Evolutionary conservation across 495 filamentous ascomycete genomes (phyloP).

Genomic region (Hyaloscypha hepaticicola): DNA sequence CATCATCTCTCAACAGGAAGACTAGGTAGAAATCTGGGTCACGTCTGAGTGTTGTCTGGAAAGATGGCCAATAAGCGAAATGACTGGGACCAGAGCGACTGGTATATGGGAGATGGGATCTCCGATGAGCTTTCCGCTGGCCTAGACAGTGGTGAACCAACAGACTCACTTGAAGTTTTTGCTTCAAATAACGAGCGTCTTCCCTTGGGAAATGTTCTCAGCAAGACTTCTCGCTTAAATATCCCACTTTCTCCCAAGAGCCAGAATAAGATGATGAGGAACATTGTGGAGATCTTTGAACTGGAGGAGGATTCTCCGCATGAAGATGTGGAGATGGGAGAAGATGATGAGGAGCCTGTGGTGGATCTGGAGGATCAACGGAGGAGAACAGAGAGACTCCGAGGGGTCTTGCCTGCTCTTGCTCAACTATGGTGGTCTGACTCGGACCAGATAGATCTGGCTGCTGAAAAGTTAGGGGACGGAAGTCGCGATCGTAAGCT

Average conservation of each 20-base stretch:
- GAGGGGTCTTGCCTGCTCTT: constrained; percentile 30
- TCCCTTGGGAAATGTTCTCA: not conserved
- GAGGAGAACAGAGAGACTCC: constrained; percentile 30
- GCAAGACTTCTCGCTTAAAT: not conserved
- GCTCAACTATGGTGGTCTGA: constrained; percentile 37
- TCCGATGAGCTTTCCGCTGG: constrained; percentile 5
- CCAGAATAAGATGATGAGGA: constrained; percentile 15
- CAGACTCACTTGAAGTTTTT: not conserved
- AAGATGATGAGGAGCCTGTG: constrained; percentile 22
- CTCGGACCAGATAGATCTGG: constrained; percentile 43
- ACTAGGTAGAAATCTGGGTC: not conserved
- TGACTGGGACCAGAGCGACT: not conserved
- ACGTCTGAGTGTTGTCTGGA: not conserved
- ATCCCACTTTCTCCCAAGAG: not conserved
- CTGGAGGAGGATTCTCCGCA: constrained; percentile 13
- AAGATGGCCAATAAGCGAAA: not conserved
- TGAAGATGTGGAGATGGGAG: constrained; percentile 18
- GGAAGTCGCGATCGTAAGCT: constrained; percentile 65
- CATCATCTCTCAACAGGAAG: not conserved
- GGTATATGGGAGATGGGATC: constrained; percentile 12
- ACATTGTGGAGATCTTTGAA: constrained; percentile 24
- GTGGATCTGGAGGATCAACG: constrained; percentile 29
- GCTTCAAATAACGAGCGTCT: not conserved
- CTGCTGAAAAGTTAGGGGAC: constrained; percentile 62
- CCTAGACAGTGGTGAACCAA: not conserved